Percentiles rank a stretch among this genome's conserved stretches.
Evolutionary conservation across 1,284 basidiomycete species (phyloP).

Genomic region (Peniophora sp.): DNA sequence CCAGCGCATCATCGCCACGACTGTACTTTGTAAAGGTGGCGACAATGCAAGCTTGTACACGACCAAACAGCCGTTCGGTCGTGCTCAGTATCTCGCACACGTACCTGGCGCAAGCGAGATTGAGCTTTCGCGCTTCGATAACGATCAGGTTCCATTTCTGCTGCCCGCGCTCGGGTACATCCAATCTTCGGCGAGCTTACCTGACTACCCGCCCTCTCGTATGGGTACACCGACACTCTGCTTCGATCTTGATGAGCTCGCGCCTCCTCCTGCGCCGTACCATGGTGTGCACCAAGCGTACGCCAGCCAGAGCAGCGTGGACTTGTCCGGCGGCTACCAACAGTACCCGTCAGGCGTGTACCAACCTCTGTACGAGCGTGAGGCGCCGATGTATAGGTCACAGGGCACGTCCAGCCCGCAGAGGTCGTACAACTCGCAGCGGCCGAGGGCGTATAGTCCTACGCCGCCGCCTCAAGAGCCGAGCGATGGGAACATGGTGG

Average conservation of each 20-base stretch:
- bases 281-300: slow-evolving; percentile 26
- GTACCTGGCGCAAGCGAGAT: slow-evolving; percentile 37
- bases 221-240: slow-evolving; percentile 11
- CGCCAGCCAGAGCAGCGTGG: slow-evolving; percentile 3
- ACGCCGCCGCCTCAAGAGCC: neutral
- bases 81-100: slow-evolving; percentile 48
- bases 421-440: slow-evolving; percentile 8
- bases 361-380: slow-evolving; percentile 23
- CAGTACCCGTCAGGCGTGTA: slow-evolving; percentile 19
- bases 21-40: slow-evolving; percentile 26
- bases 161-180: slow-evolving; percentile 9
- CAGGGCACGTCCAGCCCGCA: slow-evolving; percentile 15
- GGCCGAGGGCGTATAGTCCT: no score
- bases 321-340: no score
- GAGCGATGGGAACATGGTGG: neutral
- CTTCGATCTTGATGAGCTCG: slow-evolving; percentile 7
- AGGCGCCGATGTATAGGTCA: slow-evolving; percentile 46
- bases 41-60: slow-evolving; percentile 28
- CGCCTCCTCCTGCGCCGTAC: slow-evolving; percentile 21
- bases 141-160: slow-evolving; percentile 50
- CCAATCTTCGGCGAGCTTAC: slow-evolving; percentile 5
- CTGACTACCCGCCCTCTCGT: slow-evolving; percentile 5
- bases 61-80: slow-evolving; percentile 33
- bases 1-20: slow-evolving; percentile 57
- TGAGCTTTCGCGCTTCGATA: slow-evolving; percentile 48